Evolutionary conservation across 2,329 filamentous ascomycete species (phyloP).

Genomic region (Hypocreales sp.): DNA sequence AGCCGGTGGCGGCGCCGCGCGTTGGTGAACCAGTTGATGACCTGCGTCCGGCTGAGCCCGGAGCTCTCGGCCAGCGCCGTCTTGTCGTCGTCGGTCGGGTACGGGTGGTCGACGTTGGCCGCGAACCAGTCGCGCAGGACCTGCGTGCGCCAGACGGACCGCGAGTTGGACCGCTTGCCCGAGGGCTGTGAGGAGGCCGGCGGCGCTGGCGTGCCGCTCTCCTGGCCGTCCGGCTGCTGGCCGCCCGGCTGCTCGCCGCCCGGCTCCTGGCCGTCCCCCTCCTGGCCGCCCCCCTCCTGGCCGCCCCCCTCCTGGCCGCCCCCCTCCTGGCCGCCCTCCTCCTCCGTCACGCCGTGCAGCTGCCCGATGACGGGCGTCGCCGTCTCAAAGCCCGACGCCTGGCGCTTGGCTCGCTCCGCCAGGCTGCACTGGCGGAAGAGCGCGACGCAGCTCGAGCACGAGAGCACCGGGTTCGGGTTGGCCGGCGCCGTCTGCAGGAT

Average conservation of each 20-base stretch:
- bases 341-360: slow-evolving; percentile 30
- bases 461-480: slow-evolving; percentile 30
- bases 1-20: slow-evolving; percentile 30
- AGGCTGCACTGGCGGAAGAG: slow-evolving; percentile 34
- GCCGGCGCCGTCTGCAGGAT: slow-evolving; percentile 28
- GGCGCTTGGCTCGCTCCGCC: slow-evolving; percentile 25
- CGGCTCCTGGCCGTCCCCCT: slow-evolving; percentile 2
- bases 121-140: slow-evolving; percentile 29
- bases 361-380: slow-evolving; percentile 28
- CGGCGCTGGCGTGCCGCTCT: slow-evolving; percentile 1
- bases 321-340: slow-evolving; percentile 7
- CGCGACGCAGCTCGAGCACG: slow-evolving; percentile 34
- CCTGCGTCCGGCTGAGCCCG: slow-evolving; percentile 26
- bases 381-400: slow-evolving; percentile 29
- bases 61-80: slow-evolving; percentile 21
- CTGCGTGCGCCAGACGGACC: slow-evolving; percentile 28
- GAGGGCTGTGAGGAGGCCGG: slow-evolving; percentile 8
- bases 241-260: neutral
- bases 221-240: neutral
- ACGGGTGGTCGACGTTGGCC: slow-evolving; percentile 27
- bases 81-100: slow-evolving; percentile 31
- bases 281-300: no score
- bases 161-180: slow-evolving; percentile 18
- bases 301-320: no score
- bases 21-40: slow-evolving; percentile 35